Evolutionary conservation across 2,329 filamentous ascomycete species (phyloP), one percentile per base, ranked within the genome.

Genomic region (Tolypocladium tropicale): DNA sequence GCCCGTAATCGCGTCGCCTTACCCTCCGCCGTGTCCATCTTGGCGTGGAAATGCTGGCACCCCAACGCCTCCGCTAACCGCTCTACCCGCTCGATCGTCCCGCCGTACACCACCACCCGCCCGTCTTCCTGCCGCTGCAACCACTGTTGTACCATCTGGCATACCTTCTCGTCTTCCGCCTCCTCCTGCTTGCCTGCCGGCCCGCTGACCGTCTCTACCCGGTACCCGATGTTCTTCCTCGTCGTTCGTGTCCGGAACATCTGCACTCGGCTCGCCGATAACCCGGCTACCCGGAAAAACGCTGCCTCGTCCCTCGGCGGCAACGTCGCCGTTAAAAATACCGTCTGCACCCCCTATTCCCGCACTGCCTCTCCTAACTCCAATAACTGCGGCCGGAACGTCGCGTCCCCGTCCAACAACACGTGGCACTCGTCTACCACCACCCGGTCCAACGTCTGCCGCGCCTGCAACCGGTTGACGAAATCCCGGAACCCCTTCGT

Each of bases 251-350:
- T 16, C 34, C 33, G 21, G 48, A 55, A 55, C 18, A 43, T 46
- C 6, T 12, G 10, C n/a, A 52, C 34, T 32, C 36, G 32, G 33
- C n/a, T 25, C 18, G 12, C n/a, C 21, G n/a, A 30, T 33, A 55
- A 41, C 21, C 36, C 2, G 4, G 36, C 54, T 3, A 25, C 14
- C 4, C 14, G 14, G 21, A 46, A 54, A 51, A 56, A 58, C 18
- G 37, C 33, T 6, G 4, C 39, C 36, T 56, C 49, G 25, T 60
- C 52, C 23, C 12, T 32, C 21, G 43, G 54, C 48, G 30, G 30
- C 32, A 60, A 55, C n/a, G 30, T 59, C 16, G 28, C 59, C 7
- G 49, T 59, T 18, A 59, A 55, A 52, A 52, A 57, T 25, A 60
- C 53, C 25, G 33, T 50, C 52, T 60, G 28, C 16, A 59, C 41